Evolutionary conservation across 148 eudicot species (phyloP).

Genomic region (Beta vulgaris): DNA sequence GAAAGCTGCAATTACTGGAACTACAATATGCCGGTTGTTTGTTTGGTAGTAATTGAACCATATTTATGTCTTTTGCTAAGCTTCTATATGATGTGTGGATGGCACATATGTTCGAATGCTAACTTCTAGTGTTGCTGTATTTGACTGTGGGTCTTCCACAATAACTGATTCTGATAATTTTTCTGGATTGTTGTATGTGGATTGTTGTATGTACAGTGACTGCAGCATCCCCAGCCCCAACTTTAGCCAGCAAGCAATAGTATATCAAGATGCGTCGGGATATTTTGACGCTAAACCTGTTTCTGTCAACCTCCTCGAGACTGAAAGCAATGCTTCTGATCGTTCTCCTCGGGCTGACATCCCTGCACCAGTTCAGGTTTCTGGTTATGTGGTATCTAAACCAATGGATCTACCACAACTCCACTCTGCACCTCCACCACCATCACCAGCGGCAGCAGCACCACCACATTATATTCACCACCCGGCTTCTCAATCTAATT

Average conservation of each 20-base stretch:
- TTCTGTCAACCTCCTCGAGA: slow-evolving; percentile 30
- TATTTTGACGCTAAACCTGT: slow-evolving; percentile 30
- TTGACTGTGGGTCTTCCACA: not conserved
- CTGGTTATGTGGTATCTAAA: slow-evolving; percentile 44
- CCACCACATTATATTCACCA: slow-evolving; percentile 26
- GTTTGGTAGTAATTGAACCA: not conserved
- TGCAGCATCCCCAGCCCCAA: slow-evolving; percentile 44
- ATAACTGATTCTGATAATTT: not conserved
- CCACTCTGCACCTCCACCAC: slow-evolving; percentile 26
- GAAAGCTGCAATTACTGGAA: not conserved
- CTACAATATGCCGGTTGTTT: not conserved
- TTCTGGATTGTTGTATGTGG: slow-evolving; percentile 7
- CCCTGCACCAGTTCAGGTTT: slow-evolving; percentile 38
- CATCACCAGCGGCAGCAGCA: slow-evolving; percentile 22
- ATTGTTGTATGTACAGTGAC: slow-evolving; percentile 48
- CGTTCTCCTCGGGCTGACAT: slow-evolving; percentile 35
- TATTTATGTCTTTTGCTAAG: too few species aligned
- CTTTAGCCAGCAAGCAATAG: slow-evolving; percentile 40
- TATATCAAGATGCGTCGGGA: slow-evolving; percentile 52
- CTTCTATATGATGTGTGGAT: too few species aligned
- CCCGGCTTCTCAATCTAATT: slow-evolving; percentile 46
- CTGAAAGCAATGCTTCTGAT: slow-evolving; percentile 37
- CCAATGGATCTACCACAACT: slow-evolving; percentile 50
- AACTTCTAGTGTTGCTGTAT: not conserved
- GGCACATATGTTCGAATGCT: not conserved